Conservation (phyloP, 1,139 yeast species). For the Debaryomyces coudertii region DNA sequence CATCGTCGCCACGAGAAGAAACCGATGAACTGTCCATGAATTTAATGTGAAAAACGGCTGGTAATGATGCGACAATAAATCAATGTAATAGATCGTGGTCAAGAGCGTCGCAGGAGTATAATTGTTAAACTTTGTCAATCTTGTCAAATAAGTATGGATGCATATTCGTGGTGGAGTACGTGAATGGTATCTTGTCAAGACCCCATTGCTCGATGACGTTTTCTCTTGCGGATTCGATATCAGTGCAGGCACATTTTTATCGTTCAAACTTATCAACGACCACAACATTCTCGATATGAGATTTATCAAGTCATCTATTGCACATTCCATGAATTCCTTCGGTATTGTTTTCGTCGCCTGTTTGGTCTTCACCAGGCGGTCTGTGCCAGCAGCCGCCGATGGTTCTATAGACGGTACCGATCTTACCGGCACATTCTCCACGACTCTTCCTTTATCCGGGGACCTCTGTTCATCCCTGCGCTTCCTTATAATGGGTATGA, state of each 20-base stretch:
- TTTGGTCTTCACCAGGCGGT: background rate
- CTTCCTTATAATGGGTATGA: conserved; percentile 5
- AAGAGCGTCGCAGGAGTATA: conserved; percentile 81
- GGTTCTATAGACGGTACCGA: conserved; percentile 1
- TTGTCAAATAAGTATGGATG: conserved; percentile 70
- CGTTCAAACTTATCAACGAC: conserved; percentile 71
- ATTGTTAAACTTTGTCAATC: conserved; percentile 83
- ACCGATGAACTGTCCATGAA: conserved; percentile 91
- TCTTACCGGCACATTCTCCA: background rate
- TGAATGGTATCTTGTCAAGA: conserved; percentile 88
- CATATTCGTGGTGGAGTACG: conserved; percentile 90
- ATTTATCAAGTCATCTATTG: conserved; percentile 67
- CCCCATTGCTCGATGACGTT: conserved; percentile 20
- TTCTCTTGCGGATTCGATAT: conserved; percentile 30
- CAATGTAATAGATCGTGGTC: conserved; percentile 85
- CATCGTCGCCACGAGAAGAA: conserved; percentile 86
- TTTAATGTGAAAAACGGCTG: conserved; percentile 78
- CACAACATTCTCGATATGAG: conserved; percentile 80
- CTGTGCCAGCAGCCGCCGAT: background rate
- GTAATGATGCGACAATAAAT: conserved; percentile 75
- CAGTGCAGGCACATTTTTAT: conserved; percentile 47
- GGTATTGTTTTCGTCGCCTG: conserved; percentile 43
- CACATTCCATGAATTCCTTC: conserved; percentile 62
- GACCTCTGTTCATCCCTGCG: conserved; percentile 2
- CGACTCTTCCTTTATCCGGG: background rate